These are phyloP conservation scores for Epichloe brachyelytri DNA, from an alignment of 2,329 filamentous ascomycete species.

Conservation along the genomic window DNA sequence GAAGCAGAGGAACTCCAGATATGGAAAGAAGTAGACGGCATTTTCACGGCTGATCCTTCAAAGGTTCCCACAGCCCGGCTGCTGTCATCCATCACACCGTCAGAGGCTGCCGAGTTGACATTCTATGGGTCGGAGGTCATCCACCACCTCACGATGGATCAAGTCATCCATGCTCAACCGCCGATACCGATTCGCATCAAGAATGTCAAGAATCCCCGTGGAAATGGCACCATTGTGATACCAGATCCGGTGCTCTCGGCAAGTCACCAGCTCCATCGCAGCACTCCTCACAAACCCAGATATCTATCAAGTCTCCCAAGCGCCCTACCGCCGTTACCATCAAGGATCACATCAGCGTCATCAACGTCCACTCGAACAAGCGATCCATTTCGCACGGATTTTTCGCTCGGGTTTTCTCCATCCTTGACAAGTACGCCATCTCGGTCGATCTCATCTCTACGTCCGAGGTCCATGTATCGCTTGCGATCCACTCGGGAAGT, in stretches of 20 bases:
- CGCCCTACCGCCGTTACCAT: conserved; percentile 86
- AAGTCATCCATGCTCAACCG: conserved; percentile 67
- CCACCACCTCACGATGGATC: conserved; percentile 97
- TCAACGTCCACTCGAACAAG: conserved; percentile 97
- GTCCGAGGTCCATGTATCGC: conserved; percentile 91
- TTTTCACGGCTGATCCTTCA: conserved; percentile 72
- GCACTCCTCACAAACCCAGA: conserved; percentile 26
- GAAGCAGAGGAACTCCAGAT: conserved; percentile 82
- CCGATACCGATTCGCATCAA: conserved; percentile 82
- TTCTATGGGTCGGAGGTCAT: conserved; percentile 95
- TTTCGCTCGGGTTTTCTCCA: conserved; percentile 84
- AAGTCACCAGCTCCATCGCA: conserved; percentile 45
- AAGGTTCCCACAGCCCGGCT: conserved; percentile 90
- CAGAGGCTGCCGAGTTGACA: conserved; percentile 90
- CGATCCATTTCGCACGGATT: conserved; percentile 92
- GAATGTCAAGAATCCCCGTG: conserved; percentile 78
- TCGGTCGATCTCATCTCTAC: conserved; percentile 95
- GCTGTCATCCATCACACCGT: conserved; percentile 78
- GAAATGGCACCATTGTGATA: conserved; percentile 67
- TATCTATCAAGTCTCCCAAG: conserved; percentile 44
- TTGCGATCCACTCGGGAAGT: conserved; percentile 81
- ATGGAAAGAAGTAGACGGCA: conserved; percentile 98
- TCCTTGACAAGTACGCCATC: conserved; percentile 73
- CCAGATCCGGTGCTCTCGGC: conserved; percentile 52
- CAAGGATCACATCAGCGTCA: conserved; percentile 91